phyloP scores from a whole-genome alignment of 2,329 filamentous ascomycete genomes.

The Fusarium sp. region DNA sequence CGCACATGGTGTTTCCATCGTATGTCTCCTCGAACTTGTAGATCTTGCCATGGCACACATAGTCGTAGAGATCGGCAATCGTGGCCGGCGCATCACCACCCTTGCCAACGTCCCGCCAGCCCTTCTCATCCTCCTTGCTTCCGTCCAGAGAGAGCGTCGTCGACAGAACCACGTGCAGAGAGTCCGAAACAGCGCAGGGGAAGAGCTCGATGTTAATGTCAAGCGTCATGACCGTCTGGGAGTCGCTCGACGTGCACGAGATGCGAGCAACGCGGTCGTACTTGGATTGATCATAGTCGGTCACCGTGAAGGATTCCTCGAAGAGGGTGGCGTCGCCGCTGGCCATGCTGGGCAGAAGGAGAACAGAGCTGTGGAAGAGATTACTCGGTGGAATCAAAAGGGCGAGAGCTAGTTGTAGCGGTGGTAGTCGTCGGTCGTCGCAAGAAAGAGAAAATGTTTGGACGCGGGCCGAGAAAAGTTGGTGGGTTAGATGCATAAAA shows the following conservation, averaged over 20 bases:
- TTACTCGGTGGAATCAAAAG: background rate
- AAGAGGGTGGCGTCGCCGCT: conserved; percentile 90
- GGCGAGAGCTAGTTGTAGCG: conserved; percentile 1
- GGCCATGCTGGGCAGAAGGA: conserved; percentile 42
- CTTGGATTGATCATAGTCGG: conserved; percentile 83
- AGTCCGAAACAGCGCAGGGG: conserved; percentile 81
- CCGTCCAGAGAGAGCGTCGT: conserved; percentile 91
- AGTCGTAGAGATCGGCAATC: conserved; percentile 86
- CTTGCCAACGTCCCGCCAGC: conserved; percentile 84
- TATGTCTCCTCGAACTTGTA: conserved; percentile 88
- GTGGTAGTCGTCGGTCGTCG: conserved; percentile 22
- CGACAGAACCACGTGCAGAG: conserved; percentile 84
- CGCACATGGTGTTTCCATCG: conserved; percentile 86
- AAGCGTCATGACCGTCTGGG: conserved; percentile 82
- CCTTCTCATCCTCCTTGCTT: conserved; percentile 79
- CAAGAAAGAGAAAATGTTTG: conserved; percentile 45
- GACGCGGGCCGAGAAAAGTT: conserved; percentile 41
- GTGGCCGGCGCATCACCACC: conserved; percentile 69
- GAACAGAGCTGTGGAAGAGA: background rate
- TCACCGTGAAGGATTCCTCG: conserved; percentile 91
- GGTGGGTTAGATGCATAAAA: conserved; percentile 42
- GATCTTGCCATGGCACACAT: conserved; percentile 90
- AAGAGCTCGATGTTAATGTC: conserved; percentile 97
- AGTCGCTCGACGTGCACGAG: conserved; percentile 81
- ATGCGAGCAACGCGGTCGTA: conserved; percentile 97